Evolutionary conservation across 2,329 filamentous ascomycete species (phyloP).

Genomic region (Ophiocordyceps sinensis): DNA sequence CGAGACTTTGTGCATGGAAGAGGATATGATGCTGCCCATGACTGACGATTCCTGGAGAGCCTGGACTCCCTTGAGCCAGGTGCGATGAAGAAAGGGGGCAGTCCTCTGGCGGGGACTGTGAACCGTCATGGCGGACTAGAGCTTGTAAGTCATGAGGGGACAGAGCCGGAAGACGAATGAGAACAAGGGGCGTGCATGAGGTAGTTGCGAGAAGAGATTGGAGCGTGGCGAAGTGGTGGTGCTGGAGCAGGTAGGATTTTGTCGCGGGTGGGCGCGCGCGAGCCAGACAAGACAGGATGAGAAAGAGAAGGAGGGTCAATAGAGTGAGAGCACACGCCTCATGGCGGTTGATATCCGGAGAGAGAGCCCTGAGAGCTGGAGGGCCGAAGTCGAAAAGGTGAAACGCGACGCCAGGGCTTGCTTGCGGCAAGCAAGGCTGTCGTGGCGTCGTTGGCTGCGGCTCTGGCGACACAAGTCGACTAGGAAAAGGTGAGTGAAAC

Average conservation of each 20-base stretch:
- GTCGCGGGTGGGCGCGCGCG: not conserved
- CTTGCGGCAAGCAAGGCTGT: no score
- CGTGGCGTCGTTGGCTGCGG: not conserved
- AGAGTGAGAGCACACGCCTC: not conserved
- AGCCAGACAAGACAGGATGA: no score
- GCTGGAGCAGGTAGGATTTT: not conserved
- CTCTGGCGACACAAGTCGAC: not conserved
- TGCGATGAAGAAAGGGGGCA: constrained; percentile 39
- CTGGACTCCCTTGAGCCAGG: constrained; percentile 34
- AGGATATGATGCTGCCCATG: constrained; percentile 30
- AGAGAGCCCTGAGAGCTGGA: not conserved
- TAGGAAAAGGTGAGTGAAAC: not conserved
- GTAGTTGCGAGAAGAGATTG: not conserved
- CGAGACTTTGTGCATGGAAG: constrained; percentile 19
- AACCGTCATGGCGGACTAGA: constrained; percentile 30
- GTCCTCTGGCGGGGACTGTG: constrained; percentile 30
- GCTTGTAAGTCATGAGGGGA: constrained; percentile 17
- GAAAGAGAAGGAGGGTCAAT: not conserved
- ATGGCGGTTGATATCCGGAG: not conserved
- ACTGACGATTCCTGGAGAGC: constrained; percentile 21
- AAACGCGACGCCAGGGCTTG: not conserved
- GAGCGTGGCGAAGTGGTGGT: not conserved
- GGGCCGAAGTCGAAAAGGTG: not conserved
- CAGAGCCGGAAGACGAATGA: constrained; percentile 1
- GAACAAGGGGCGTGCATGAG: not conserved